A percentile compares a stretch with the other conserved stretches of the same genome.
Conservation (phyloP, 1,284 basidiomycete species). For the Ceratobasidium theobromae region DNA sequence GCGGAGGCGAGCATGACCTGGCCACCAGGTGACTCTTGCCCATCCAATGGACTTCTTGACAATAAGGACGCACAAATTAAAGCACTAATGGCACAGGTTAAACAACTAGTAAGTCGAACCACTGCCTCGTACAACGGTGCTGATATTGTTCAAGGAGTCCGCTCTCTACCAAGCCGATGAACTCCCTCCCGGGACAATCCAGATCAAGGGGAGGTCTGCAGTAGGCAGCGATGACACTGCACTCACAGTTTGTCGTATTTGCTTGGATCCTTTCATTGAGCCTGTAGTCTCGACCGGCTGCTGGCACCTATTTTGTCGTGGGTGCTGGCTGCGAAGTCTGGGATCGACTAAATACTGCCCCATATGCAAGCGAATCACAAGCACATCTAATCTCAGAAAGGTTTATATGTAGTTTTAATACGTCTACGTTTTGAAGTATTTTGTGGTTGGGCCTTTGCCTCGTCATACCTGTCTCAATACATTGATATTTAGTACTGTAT, state of each 20-base stretch:
- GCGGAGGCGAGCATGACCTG: neutral
- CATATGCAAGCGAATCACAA: conserved; percentile 79
- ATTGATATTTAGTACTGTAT: neutral
- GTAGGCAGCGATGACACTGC: neutral
- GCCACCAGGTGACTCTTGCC: neutral
- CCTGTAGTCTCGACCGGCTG: conserved; percentile 79
- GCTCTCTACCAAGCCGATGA: conserved; percentile 36
- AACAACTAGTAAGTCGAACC: conserved; percentile 53
- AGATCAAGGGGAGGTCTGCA: neutral
- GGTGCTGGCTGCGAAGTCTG: conserved; percentile 76
- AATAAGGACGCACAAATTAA: conserved; percentile 52
- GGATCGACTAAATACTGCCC: conserved; percentile 79
- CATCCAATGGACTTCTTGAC: conserved; percentile 43
- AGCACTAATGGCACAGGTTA: conserved; percentile 63
- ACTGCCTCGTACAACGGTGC: neutral
- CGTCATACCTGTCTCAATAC: conserved; percentile 2
- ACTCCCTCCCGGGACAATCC: no score
- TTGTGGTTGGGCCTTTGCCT: neutral
- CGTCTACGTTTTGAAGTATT: neutral
- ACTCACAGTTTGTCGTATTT: conserved; percentile 66
- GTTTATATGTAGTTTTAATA: conserved; percentile 54
- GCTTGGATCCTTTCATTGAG: conserved; percentile 70
- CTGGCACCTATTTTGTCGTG: conserved; percentile 79
- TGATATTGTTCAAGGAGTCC: conserved; percentile 47
- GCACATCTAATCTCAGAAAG: conserved; percentile 65